These are phyloP conservation scores for Podospora didyma DNA, from an alignment of 495 filamentous ascomycete species.

Conservation along the genomic window DNA sequence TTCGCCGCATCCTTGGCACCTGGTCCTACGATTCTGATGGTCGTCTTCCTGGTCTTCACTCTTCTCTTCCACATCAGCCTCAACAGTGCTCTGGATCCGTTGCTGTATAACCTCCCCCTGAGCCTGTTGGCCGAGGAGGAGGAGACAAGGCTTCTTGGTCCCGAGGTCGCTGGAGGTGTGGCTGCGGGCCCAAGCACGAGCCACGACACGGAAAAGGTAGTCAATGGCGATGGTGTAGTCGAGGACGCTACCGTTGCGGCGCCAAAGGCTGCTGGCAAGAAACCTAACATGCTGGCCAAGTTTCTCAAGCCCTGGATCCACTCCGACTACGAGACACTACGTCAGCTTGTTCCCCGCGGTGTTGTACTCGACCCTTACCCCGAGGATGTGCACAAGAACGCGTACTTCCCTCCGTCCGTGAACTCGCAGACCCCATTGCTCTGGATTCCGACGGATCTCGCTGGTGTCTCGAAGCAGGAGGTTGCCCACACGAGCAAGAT, in stretches of 20 bases:
- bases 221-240: conserved; percentile 26
- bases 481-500: conserved; percentile 64
- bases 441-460: conserved; percentile 77
- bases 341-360: conserved; percentile 63
- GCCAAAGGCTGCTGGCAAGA: conserved; percentile 24
- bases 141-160: conserved; percentile 45
- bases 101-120: conserved; percentile 75
- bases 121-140: conserved; percentile 62
- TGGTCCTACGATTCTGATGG: conserved; percentile 80
- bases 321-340: conserved; percentile 65
- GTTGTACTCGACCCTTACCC: conserved; percentile 51
- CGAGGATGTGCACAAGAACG: conserved; percentile 58
- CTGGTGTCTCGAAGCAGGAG: conserved; percentile 77
- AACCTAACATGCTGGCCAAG: conserved; percentile 52
- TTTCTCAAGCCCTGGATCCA: conserved; percentile 79
- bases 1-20: conserved; percentile 68
- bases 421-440: conserved; percentile 61
- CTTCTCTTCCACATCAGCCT: conserved; percentile 79
- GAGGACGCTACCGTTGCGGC: conserved; percentile 15
- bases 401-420: conserved; percentile 75
- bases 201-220: conserved; percentile 25
- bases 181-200: conserved; percentile 20
- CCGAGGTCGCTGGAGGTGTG: conserved; percentile 19
- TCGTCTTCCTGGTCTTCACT: conserved; percentile 75
- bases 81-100: conserved; percentile 71